These are phyloP conservation scores for Sistotremastrum niveocremeum DNA, from an alignment of 768 basidiomycete genomes.

Conservation along the genomic window DNA sequence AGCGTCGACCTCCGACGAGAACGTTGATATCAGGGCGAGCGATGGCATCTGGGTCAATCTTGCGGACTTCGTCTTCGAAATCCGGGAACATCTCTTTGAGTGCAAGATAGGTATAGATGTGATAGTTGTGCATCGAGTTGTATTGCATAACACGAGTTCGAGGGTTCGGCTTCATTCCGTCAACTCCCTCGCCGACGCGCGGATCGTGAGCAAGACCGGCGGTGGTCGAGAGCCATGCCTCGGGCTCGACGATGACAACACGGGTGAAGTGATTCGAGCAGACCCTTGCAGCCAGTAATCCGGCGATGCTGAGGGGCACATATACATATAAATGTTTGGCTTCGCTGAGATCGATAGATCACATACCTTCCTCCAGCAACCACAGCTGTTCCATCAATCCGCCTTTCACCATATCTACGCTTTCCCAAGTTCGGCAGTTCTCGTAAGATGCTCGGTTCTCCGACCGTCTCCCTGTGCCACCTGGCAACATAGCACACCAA, in stretches of 20 bases:
- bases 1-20: background rate
- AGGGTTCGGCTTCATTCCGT: conserved; percentile 7
- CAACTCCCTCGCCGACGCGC: conserved; percentile 7
- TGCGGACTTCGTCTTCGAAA: conserved; percentile 7
- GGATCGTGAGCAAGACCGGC: conserved; percentile 7
- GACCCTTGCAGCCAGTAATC: conserved; percentile 18
- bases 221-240: conserved; percentile 14
- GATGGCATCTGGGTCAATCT: background rate
- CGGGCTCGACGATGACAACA: conserved; percentile 21
- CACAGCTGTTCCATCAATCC: too few species aligned
- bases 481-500: too few species aligned
- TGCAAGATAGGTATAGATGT: conserved; percentile 7
- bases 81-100: conserved; percentile 11
- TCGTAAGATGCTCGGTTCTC: too few species aligned
- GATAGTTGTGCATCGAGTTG: conserved; percentile 14
- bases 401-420: too few species aligned
- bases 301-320: conserved; percentile 14
- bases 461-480: too few species aligned
- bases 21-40: background rate
- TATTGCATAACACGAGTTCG: conserved; percentile 17
- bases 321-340: too few species aligned
- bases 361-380: too few species aligned
- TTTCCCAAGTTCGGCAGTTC: too few species aligned
- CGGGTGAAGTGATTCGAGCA: conserved; percentile 20
- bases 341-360: too few species aligned